Base-by-base conservation (phyloP, 116 monocot species). In the Phalaenopsis hybrid region DNA sequence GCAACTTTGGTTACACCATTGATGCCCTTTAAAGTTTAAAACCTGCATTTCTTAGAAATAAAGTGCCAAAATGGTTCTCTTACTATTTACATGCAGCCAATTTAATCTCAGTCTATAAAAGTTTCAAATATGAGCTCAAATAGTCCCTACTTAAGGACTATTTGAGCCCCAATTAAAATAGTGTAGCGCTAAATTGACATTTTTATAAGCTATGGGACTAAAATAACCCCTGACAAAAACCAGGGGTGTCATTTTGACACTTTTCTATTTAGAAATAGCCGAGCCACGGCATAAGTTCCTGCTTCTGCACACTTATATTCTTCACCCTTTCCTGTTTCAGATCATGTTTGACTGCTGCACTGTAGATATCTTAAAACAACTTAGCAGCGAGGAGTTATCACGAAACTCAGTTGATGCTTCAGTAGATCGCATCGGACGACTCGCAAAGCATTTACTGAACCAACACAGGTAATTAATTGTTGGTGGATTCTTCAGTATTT, bases 321-420 rank as follows among this genome's bases (percentile, higher is more conserved):
- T 7, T 46, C 15, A 15, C 15, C 13, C 55, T 75, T 45, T 45
- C 44, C 20, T 75, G 25, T 80, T 75, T 76, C 89, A 99, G 99
- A 81, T 99, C 57, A 77, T 59, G 68, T 78, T 99, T 85, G 92
- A 92, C 78, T 93, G 99, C 81, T 90, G 88, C 68, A 93, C 86
- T 57, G 85, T 92, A 48, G 99, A 99, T 86, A 86, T 99, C 58
- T 68, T 99, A 78, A 99, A 95, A 80, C 95, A 99, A 45, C 92
- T 99, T 23, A 99, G 95, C 59, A 84, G 92, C 63, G 95, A 95
- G 83, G 99, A 99, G 84, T 94, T 95, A 59, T 93, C 99, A 63
- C 83, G 87, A 23, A 86, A 63, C 50, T 81, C 95, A 79, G 75
- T 89, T 72, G 88, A 85, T 81, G 55, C 70, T 12, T 77, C 87